These are phyloP conservation scores for Vanilla planifolia DNA, from an alignment of 106 monocot genomes.

Conservation along the genomic window DNA sequence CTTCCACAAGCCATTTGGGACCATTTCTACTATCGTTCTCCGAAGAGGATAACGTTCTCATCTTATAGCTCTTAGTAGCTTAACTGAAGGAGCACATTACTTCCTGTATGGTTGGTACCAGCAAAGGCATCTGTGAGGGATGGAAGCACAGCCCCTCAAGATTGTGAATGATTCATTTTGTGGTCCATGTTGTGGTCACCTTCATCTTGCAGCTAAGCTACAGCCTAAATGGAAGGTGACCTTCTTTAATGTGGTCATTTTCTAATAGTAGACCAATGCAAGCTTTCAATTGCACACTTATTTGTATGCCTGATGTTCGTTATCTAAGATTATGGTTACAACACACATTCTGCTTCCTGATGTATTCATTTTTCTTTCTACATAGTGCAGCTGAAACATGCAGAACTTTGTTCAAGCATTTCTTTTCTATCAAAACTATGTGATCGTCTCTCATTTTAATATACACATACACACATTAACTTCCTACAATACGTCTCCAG, in stretches of 20 bases:
- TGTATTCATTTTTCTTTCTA: background rate
- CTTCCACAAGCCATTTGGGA: no score
- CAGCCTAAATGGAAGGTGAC: background rate
- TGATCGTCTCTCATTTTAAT: no score
- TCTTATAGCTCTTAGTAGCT: background rate
- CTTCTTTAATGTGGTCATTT: slow-evolving; percentile 4
- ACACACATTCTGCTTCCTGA: background rate
- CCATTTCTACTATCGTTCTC: background rate
- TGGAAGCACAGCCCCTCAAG: background rate
- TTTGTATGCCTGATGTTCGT: background rate
- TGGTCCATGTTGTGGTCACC: background rate
- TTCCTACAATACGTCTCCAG: no score
- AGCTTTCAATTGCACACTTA: slow-evolving; percentile 2
- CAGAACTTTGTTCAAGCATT: background rate
- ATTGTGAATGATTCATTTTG: slow-evolving; percentile 3
- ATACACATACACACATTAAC: no score
- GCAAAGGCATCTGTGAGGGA: slow-evolving; percentile 1
- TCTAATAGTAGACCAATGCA: background rate
- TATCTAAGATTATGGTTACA: background rate
- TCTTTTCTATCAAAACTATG: no score
- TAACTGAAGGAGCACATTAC: background rate
- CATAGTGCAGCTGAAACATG: background rate
- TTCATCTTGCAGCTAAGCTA: slow-evolving; percentile 12
- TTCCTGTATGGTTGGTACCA: background rate
- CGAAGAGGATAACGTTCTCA: background rate